Conservation (phyloP, 768 basidiomycete genomes). For the Pisolithus microcarpus region DNA sequence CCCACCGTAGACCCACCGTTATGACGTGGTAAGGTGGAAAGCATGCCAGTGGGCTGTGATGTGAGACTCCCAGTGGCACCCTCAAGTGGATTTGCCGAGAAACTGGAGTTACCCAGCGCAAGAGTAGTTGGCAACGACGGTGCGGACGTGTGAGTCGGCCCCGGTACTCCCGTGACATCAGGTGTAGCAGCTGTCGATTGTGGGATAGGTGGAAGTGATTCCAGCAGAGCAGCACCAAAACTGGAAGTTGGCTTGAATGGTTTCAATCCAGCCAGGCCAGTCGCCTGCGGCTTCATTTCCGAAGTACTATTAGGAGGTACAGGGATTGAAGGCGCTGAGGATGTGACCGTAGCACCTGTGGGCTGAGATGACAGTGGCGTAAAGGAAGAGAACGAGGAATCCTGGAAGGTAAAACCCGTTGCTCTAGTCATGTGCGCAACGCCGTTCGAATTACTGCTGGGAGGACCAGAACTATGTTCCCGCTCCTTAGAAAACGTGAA, state of each 20-base stretch:
- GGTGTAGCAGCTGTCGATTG: slow-evolving; percentile 49
- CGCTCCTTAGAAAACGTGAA: slow-evolving; percentile 43
- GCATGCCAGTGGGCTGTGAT: slow-evolving; percentile 28
- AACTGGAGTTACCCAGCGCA: slow-evolving; percentile 7
- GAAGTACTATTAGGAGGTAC: slow-evolving; percentile 12
- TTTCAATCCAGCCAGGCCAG: slow-evolving; percentile 57
- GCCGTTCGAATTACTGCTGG: slow-evolving; percentile 4
- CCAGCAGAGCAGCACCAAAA: slow-evolving; percentile 71
- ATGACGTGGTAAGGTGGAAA: slow-evolving; percentile 3
- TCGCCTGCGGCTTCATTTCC: slow-evolving; percentile 36
- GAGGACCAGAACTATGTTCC: slow-evolving; percentile 7
- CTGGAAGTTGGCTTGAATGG: slow-evolving; percentile 78
- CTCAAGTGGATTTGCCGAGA: slow-evolving; percentile 4
- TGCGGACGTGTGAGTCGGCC: slow-evolving; percentile 8
- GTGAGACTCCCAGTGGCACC: slow-evolving; percentile 24
- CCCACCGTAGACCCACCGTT: slow-evolving; percentile 31
- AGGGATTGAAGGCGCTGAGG: slow-evolving; percentile 30
- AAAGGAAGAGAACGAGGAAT: slow-evolving; percentile 39
- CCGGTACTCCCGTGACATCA: slow-evolving; percentile 15
- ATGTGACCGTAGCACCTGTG: slow-evolving; percentile 37
- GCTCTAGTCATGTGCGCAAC: slow-evolving; percentile 31
- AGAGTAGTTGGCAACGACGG: slow-evolving; percentile 21
- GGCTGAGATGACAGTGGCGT: slow-evolving; percentile 40
- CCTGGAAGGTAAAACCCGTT: slow-evolving; percentile 40
- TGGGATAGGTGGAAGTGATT: slow-evolving; percentile 67